Evolutionary conservation across 768 basidiomycete genomes (phyloP), one percentile per base, ranked within the genome.

Genomic region (Scleroderma citrinum): DNA sequence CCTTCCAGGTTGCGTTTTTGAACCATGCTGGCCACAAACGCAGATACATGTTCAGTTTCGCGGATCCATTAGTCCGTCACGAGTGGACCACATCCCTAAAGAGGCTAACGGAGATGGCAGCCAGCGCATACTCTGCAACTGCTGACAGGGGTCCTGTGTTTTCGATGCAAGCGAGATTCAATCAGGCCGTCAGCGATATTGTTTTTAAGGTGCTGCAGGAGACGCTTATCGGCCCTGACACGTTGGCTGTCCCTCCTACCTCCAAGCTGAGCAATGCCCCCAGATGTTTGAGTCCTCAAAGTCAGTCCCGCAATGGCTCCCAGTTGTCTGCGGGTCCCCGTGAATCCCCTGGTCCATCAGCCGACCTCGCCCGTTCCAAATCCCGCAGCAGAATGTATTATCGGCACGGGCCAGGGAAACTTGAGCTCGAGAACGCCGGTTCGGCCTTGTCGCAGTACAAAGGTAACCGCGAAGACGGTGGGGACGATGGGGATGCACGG

Each of bases 41-140:
- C 56, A 82, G 85, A 59, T 98, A 98, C 70, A 92, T 96, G 83
- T 97, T 96, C 74, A 92, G 89, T 54, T 82, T 96, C 37, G 81
- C 86, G 44, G 90, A 92, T 58, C 77, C 85, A 1, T 73, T 87
- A 34, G 76, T 87, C 16, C 81, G 84, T 17, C 78, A 85, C 51
- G 80, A 84, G 51, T 92, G 88, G 88, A 76, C 75, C 1, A 75
- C 78, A 4, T 82, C 79, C 23, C 67, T 92, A 53, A 79, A 78
- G 59, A 78, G 78, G 48, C 78, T 87, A 56, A 82, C 86, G 44
- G 85, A 85, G 43, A 72, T 70, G 21, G 71, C 76, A 16, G 57
- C 56, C 21, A 64, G 53, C 30, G 49, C 56, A 19, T 24, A 44
- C 20, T 50, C 56, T 20, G 57, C 64, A 16, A 60, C 67, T 13